Evolutionary conservation across 345 rosid species (phyloP).

Genomic region (Hibiscus tridactylites): DNA sequence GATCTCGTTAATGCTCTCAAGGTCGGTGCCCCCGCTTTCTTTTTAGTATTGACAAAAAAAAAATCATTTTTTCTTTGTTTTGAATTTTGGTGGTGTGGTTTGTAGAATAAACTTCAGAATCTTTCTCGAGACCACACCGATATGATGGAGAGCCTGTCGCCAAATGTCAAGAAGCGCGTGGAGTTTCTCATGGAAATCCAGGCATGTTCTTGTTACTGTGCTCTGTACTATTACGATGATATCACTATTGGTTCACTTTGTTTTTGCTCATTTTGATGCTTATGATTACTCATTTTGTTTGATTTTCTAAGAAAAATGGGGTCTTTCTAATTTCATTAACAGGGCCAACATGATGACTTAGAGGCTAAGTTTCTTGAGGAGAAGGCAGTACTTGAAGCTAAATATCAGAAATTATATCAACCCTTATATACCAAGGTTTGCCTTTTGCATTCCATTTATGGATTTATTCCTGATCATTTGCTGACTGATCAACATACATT

Average conservation of each 20-base stretch:
- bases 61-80: neutral
- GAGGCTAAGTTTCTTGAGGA: conserved; percentile 90
- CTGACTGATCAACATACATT: neutral
- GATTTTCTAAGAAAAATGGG: neutral
- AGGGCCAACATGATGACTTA: conserved; percentile 75
- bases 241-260: too few relatives aligned
- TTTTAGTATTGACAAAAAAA: too few relatives aligned
- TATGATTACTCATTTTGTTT: neutral
- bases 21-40: conserved; percentile 27
- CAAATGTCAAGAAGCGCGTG: conserved; percentile 72
- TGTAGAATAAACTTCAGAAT: conserved; percentile 72
- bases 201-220: conserved; percentile 24
- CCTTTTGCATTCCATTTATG: neutral
- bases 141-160: conserved; percentile 56
- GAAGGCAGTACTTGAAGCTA: conserved; percentile 86
- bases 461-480: neutral
- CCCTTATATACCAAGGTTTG: conserved; percentile 73
- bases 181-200: conserved; percentile 87
- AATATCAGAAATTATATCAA: conserved; percentile 73
- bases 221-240: too few relatives aligned
- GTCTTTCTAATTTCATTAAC: conserved; percentile 13
- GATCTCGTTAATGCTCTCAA: conserved; percentile 74
- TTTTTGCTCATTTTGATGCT: too few relatives aligned
- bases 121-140: conserved; percentile 76
- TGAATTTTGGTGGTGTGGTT: neutral